Conservation (phyloP, 257 asterid genomes). For the Euphrasia confusa region DNA sequence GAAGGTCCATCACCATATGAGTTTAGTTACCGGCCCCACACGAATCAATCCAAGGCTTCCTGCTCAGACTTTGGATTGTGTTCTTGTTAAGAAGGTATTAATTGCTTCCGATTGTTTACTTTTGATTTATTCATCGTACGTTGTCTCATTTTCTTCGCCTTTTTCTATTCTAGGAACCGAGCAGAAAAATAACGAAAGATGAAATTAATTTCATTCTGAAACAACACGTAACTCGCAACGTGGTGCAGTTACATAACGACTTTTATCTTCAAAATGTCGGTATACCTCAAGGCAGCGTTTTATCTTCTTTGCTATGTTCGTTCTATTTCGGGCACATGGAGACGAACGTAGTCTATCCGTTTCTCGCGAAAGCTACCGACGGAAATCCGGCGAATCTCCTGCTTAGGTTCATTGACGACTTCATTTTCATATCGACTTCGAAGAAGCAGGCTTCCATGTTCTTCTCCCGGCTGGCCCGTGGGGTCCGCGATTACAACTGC, state of each 20-base stretch:
- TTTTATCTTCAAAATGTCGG: constrained; percentile 75
- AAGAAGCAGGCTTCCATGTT: constrained; percentile 70
- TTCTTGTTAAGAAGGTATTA: constrained; percentile 72
- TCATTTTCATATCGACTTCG: constrained; percentile 75
- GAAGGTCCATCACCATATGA: constrained; percentile 41
- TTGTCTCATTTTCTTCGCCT: constrained; percentile 13
- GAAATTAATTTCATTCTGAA: constrained; percentile 39
- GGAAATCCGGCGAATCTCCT: constrained; percentile 44
- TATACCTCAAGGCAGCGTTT: constrained; percentile 86
- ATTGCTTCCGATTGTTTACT: not conserved
- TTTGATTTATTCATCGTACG: not conserved
- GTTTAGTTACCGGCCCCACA: constrained; percentile 27
- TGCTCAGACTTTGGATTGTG: constrained; percentile 32
- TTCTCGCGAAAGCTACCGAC: constrained; percentile 46
- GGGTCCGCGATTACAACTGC: constrained; percentile 73
- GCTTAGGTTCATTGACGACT: constrained; percentile 80
- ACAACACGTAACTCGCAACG: constrained; percentile 67
- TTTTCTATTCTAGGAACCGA: constrained; percentile 41
- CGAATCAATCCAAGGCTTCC: constrained; percentile 29
- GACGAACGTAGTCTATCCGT: constrained; percentile 56
- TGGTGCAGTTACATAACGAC: constrained; percentile 44
- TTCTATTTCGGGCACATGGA: constrained; percentile 84
- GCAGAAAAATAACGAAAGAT: constrained; percentile 43
- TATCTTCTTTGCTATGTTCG: constrained; percentile 84
- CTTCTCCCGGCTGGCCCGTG: constrained; percentile 62